Base-by-base conservation (phyloP, 495 filamentous ascomycete genomes). In the Penicillium desertorum region DNA sequence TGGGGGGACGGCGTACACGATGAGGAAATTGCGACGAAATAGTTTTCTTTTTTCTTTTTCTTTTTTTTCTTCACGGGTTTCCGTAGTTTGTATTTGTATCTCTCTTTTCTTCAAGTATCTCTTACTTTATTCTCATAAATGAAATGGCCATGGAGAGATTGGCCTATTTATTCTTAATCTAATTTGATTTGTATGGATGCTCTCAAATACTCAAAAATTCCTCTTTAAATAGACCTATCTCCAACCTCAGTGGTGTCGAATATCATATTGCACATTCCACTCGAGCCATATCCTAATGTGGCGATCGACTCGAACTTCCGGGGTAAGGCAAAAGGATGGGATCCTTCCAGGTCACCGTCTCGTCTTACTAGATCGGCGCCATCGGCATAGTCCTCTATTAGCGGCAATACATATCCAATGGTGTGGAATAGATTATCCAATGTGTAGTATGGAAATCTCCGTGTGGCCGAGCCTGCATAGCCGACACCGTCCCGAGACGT, bases 381-480 rank as follows among this genome's bases (percentile, higher is more conserved):
- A 48, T 23, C 44, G 44, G 23, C 1, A n/a, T 3, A 2, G 32
- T 14, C 44, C 7, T 16, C 23, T 23, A n/a, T 17, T 48, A 48
- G 29, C 29, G 42, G 42, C 20, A 23, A 19, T 19, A 48, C 32
- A 30, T 14, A 5, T 19, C 44, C 23, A 19, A 46, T 45, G 20
- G 42, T 22, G 20, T 23, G 23, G 2, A n/a, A n/a, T 14, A 5
- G 12, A n/a, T 45, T 45, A 19, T 29, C 5, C 19, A 41, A 29
- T 53, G 0, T 39, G 19, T 9, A 42, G 7, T 32, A 9, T 44
- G 16, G 20, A 17, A 55, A 36, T 66, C 36, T 77, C 74, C 74
- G 70, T 73, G 67, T 64, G 67, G 65, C 74, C 74, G 74, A 74
- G 29, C 42, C 17, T 16, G 45, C 25, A 57, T 74, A 72, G 53